These are phyloP conservation scores for Halteria grandinella DNA, from an alignment of 73 alveolate species.

Conservation along the genomic window DNA sequence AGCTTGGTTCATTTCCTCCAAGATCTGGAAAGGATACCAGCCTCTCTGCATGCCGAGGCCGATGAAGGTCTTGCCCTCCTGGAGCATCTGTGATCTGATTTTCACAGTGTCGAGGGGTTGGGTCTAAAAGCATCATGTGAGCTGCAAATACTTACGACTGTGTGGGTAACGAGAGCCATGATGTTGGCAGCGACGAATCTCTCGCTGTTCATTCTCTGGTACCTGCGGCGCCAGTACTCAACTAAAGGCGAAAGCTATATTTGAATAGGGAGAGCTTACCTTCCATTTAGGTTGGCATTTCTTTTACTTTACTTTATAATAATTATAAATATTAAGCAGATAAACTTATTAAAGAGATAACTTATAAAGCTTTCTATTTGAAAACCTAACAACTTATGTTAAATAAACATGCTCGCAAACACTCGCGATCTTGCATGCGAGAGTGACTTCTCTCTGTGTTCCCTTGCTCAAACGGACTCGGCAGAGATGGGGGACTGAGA, in stretches of 20 bases:
- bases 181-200: slow-evolving; percentile 65
- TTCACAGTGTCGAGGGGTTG: slow-evolving; percentile 64
- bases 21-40: slow-evolving; percentile 52
- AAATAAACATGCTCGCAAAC: no score
- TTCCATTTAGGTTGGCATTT: slow-evolving; percentile 57
- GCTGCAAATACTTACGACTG: slow-evolving; percentile 21
- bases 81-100: slow-evolving; percentile 65
- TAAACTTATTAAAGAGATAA: no score
- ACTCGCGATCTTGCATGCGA: no score
- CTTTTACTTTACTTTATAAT: neutral
- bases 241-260: neutral
- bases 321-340: neutral
- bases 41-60: slow-evolving; percentile 68
- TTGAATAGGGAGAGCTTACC: slow-evolving; percentile 5
- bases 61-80: slow-evolving; percentile 64
- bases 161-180: slow-evolving; percentile 65
- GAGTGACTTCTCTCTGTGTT: no score
- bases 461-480: slow-evolving; percentile 43
- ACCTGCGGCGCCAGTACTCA: slow-evolving; percentile 60
- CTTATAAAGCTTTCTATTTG: no score
- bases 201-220: slow-evolving; percentile 58
- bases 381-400: no score
- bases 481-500: slow-evolving; percentile 32
- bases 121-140: no score
- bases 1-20: slow-evolving; percentile 37